Evolutionary conservation across 441 rosid genomes (phyloP), one percentile per base, ranked within the genome.

Genomic region (Corymbia citriodora): DNA sequence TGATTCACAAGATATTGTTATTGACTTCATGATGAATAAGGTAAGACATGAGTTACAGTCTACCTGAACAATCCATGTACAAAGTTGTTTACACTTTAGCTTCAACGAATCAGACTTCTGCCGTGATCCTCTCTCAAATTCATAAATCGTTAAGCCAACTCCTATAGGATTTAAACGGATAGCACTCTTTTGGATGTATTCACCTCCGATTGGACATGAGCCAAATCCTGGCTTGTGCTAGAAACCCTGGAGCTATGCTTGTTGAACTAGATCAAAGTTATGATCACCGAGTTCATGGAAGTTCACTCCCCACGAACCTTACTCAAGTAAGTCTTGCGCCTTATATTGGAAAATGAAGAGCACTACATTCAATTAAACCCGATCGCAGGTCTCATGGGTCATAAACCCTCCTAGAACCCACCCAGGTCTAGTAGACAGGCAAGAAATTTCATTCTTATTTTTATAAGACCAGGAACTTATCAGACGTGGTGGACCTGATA

Each of bases 51-150:
- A 23, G 10, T 23, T 4, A 74, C 3, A 7, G 23, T 79, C 16
- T 10, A 23, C 8, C n/a, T 0, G 2, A 7, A 79, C 45, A 45
- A 79, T 74, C 1, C 9, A 40, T 4, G 0, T 10, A 40, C 6
- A 4, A 2, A 36, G 21, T 5, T 36, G 21, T 74, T 36, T 40
- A 18, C 48, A 9, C 49, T 33, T 36, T 70, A 19, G 48, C 48
- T 70, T 70, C 1, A 7, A 70, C 18, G 48, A 33, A 70, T 57
- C 63, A 10, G 25, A 57, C 63, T 57, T 57, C 25, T 68, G 1
- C 2, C 2, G 1, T 33, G 25, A 33, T 70, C 81, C 25, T 70
- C 81, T 70, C 25, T 3, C 12, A 33, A 70, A 48, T 4, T 3
- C 18, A 13, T 2, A 1, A 70, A 33, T 31, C 36, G 6, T 70